Evolutionary conservation across 306 rosid genomes (phyloP).

Genomic region (Morella rubra): DNA sequence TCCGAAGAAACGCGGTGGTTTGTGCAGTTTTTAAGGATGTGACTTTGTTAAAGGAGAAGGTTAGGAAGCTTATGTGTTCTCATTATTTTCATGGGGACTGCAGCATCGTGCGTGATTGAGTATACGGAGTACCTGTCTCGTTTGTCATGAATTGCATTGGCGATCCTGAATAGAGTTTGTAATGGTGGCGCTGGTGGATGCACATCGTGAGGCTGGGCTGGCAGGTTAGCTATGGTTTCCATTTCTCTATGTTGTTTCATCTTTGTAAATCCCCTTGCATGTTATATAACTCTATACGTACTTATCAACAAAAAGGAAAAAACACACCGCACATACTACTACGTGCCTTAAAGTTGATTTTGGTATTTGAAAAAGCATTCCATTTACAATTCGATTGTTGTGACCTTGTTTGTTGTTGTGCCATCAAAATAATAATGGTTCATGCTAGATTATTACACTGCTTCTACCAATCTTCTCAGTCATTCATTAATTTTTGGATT

Average conservation of each 20-base stretch:
- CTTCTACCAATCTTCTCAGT: too few relatives aligned
- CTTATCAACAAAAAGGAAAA: too few relatives aligned
- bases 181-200: conserved; percentile 43
- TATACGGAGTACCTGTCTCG: conserved; percentile 84
- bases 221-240: conserved; percentile 31
- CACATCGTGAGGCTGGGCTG: conserved; percentile 37
- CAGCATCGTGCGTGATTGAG: conserved; percentile 76
- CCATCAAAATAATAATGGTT: too few relatives aligned
- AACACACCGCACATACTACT: too few relatives aligned
- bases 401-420: too few relatives aligned
- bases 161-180: conserved; percentile 80
- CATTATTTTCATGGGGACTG: conserved; percentile 85
- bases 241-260: conserved; percentile 32
- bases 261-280: too few relatives aligned
- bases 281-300: too few relatives aligned
- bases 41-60: conserved; percentile 65
- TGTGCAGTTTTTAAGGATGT: conserved; percentile 83
- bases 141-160: conserved; percentile 78
- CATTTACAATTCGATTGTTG: too few relatives aligned
- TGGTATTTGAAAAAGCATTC: too few relatives aligned
- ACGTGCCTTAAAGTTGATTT: too few relatives aligned
- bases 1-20: conserved; percentile 23
- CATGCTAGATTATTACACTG: too few relatives aligned
- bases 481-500: too few relatives aligned
- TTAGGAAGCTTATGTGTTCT: conserved; percentile 71